Percentiles rank a stretch among this genome's conserved stretches.
Conservation (phyloP, 192 early-diverging fungal species). For the Linnemannia zychae region DNA sequence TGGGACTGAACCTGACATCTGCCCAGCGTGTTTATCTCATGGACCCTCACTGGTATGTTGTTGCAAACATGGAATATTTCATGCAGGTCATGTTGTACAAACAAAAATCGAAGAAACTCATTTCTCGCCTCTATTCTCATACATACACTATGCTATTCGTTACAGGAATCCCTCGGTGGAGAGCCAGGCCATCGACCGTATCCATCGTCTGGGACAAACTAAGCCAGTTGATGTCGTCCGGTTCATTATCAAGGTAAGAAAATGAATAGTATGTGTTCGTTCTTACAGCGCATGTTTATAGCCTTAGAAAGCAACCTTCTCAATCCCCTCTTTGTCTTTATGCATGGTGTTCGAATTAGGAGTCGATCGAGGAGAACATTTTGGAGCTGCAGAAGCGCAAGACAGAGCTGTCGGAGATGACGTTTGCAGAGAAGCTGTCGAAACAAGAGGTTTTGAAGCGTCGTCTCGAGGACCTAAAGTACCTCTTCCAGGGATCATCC, state of each 20-base stretch:
- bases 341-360: constrained; percentile 17
- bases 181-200: constrained; percentile 86
- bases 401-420: constrained; percentile 56
- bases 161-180: constrained; percentile 85
- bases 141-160: constrained; percentile 39
- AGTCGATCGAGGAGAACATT: constrained; percentile 69
- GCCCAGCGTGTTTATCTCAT: constrained; percentile 79
- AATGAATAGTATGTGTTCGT: background rate
- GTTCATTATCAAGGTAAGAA: constrained; percentile 70
- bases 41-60: constrained; percentile 63
- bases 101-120: background rate
- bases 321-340: background rate
- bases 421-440: constrained; percentile 55
- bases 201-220: constrained; percentile 85
- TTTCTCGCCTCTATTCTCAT: background rate
- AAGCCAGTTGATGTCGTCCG: constrained; percentile 72
- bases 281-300: background rate
- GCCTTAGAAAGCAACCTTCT: background rate
- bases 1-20: constrained; percentile 81
- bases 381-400: constrained; percentile 68
- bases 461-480: constrained; percentile 56
- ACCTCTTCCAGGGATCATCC: constrained; percentile 55
- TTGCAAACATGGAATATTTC: constrained; percentile 48
- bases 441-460: constrained; percentile 56
- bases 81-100: constrained; percentile 49